Base-by-base conservation (phyloP, 2,329 filamentous ascomycete species). In the Aspergillus floridensis region DNA sequence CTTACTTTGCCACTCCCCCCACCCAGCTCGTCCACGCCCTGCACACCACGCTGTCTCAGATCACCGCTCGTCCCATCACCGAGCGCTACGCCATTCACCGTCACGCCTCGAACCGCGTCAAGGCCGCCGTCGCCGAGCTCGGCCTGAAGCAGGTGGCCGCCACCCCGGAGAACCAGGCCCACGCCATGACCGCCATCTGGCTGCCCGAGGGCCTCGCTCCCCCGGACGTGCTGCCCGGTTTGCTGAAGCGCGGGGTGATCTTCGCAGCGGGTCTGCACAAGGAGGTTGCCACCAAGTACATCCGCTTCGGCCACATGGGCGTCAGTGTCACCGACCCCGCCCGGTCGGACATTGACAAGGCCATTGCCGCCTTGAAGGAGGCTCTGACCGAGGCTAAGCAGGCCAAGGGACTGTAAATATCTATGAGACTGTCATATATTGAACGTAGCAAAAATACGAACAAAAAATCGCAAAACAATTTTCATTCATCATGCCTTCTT, bases 131-230 rank as follows among this genome's bases (percentile, higher is more conserved):
- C 54, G 79, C 86, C 5, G 88, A 90, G 54, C 82, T 98, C 38
- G 95, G 95, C 4, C 83, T 99, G 60, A 90, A 92, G 79, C 90
- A 97, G 74, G 83, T 99, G 41, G 93, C 95, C 22, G 77, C 85
- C 38, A 90, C 93, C 75, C 89, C 90, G 0, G 92, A 93, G 70
- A 90, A 96, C 77, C 93, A 98, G 80, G 92, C 95, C 47, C 93
- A 96, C 76, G 92, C 91, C 70, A 99, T 99, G 95, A 99, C 95
- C 3, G 93, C 95, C 59, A 95, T 99, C 67, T 97, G 95, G 77
- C 84, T 99, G 57, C 95, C 95, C 1, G 91, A 98, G 62, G 88
- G 84, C 46, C 80, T 98, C 56, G 87, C 88, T 68, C 88, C 90
- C 31, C 84, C 92, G 2, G 91, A 96, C 65, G 82, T 99, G 35